Conservation (phyloP, 192 early-diverging fungal genomes). For the Fimicolochytrium jonesii region DNA sequence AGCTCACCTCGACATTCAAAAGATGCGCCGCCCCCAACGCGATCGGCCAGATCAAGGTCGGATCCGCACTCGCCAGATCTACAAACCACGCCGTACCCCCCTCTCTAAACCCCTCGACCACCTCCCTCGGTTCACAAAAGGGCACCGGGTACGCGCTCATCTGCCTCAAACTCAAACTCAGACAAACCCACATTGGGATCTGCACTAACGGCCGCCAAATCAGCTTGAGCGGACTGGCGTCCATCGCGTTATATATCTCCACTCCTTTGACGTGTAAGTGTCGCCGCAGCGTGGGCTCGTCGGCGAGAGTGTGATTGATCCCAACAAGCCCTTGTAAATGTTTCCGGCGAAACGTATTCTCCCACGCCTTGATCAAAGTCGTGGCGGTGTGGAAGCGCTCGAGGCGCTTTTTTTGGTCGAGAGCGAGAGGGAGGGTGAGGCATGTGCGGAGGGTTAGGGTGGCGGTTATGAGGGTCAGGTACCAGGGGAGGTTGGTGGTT, state of each 20-base stretch:
- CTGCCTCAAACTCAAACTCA: conserved; percentile 62
- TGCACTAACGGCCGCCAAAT: conserved; percentile 68
- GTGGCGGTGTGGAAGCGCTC: conserved; percentile 20
- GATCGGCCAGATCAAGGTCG: conserved; percentile 65
- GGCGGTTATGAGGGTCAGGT: conserved; percentile 12
- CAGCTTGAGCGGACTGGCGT: conserved; percentile 56
- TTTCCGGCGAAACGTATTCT: conserved; percentile 17
- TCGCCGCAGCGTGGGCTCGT: neutral
- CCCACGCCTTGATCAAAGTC: conserved; percentile 33
- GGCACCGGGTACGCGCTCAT: conserved; percentile 61
- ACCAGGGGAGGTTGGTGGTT: conserved; percentile 27
- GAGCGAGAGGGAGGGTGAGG: conserved; percentile 34
- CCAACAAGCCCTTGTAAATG: neutral
- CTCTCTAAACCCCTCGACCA: conserved; percentile 43
- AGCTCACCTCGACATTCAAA: conserved; percentile 67
- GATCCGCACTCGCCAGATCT: conserved; percentile 59
- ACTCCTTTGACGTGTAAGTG: conserved; percentile 9
- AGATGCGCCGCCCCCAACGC: conserved; percentile 60
- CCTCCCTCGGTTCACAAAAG: conserved; percentile 35
- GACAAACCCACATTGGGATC: conserved; percentile 69
- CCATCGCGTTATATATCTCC: conserved; percentile 54
- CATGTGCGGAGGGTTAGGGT: conserved; percentile 26
- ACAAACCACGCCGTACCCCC: conserved; percentile 65
- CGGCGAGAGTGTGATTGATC: neutral
- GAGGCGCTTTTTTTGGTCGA: conserved; percentile 23